Base-by-base conservation (phyloP, 148 eudicot species). In the Rhododendron griersonianum region DNA sequence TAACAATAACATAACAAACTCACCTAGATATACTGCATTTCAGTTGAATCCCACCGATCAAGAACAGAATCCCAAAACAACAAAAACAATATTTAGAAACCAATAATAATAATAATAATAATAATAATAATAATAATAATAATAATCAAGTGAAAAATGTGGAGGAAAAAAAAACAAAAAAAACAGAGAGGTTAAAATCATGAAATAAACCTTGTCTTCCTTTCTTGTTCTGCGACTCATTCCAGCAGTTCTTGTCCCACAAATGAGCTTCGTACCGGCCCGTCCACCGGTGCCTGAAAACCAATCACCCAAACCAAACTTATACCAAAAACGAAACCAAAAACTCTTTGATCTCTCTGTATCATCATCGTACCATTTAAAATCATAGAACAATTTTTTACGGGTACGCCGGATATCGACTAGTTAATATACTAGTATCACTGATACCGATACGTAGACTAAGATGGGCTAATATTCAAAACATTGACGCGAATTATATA, bases 191-290 rank as follows among this genome's bases (percentile, higher is more conserved):
- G 48, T 33, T 35, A 37, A 69, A 85, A 71, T 71, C 37, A 30
- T 28, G 35, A 65, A 76, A 65, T 23, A 16, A 71, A 95, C 99
- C 99, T 93, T 96, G 99, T 92, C 91, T 91, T 81, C 99, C 99
- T 92, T 96, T 96, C 90, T 95, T 96, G 90, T 88, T 95, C 82
- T 94, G 96, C 1, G 93, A 63, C 78, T 91, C 92, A 91, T 91
- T 95, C 96, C 97, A 96, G 41, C 94, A 91, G 81, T 94, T 92
- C 89, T 95, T 96, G 82, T 96, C 99, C 99, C 99, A 96, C 81
- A 96, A 87, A 87, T 96, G 99, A 88, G 99, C 99, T 91, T 96
- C 99, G 88, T 88, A 96, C 65, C 99, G 86, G 30, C 99, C 98
- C 2, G 99, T 96, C 98, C 97, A 96, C 51, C 99, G 89, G 89